Conservation (phyloP, 31 red algal species). For the Porphyra umbilicalis region DNA sequence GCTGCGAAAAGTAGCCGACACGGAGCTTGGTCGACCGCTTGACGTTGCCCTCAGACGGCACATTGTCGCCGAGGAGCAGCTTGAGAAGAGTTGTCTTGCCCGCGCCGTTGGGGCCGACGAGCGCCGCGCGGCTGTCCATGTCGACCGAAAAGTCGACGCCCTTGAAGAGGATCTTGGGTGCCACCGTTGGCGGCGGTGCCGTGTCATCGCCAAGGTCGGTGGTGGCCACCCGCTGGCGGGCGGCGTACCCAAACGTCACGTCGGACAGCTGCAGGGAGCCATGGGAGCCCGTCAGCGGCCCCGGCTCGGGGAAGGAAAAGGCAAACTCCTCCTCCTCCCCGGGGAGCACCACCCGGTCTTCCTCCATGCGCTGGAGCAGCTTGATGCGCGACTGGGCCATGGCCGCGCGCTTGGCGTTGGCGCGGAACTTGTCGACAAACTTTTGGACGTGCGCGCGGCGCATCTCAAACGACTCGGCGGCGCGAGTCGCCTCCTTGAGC, state of each 20-base stretch:
- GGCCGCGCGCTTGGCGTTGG: constrained; percentile 83
- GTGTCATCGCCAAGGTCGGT: not conserved
- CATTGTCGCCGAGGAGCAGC: constrained; percentile 73
- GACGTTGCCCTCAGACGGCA: constrained; percentile 61
- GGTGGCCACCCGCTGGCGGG: constrained; percentile 1
- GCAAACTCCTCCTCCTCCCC: constrained; percentile 79
- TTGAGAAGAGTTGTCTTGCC: constrained; percentile 93
- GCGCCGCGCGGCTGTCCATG: constrained; percentile 65
- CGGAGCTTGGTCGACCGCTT: constrained; percentile 68
- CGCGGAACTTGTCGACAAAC: constrained; percentile 90
- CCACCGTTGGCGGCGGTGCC: not conserved
- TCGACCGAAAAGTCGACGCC: constrained; percentile 81
- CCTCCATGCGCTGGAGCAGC: constrained; percentile 74
- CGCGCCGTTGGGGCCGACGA: constrained; percentile 78
- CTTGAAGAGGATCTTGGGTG: constrained; percentile 35
- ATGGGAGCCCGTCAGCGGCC: constrained; percentile 68
- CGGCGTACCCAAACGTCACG: constrained; percentile 79
- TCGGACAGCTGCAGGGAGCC: constrained; percentile 71
- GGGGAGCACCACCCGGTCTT: constrained; percentile 70
- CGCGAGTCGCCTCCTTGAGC: constrained; percentile 54
- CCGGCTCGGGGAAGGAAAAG: constrained; percentile 83
- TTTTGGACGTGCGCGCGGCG: constrained; percentile 75
- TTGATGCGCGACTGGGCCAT: constrained; percentile 94
- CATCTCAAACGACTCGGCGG: constrained; percentile 73
- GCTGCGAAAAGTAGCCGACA: constrained; percentile 88